phyloP scores from a whole-genome alignment of 345 rosid genomes.

The Eucalyptus grandis region DNA sequence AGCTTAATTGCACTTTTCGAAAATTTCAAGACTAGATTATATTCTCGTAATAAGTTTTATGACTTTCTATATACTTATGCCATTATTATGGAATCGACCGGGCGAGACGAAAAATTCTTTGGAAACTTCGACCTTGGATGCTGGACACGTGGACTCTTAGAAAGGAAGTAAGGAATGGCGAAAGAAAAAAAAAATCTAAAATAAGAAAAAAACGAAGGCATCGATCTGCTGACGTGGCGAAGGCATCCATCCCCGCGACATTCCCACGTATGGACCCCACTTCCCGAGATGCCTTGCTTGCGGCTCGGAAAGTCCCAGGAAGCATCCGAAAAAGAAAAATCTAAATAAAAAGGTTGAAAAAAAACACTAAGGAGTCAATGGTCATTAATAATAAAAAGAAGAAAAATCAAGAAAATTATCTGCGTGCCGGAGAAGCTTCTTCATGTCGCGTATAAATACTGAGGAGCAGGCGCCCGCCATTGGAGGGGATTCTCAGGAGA shows the following conservation, averaged over 20 bases:
- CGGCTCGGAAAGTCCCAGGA: too few relatives aligned
- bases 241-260: background rate
- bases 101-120: background rate
- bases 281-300: background rate
- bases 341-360: background rate
- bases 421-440: background rate
- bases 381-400: too few relatives aligned
- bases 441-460: background rate
- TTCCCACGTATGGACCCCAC: background rate
- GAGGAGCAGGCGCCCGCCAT: background rate
- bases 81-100: background rate
- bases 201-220: background rate
- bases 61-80: too few relatives aligned
- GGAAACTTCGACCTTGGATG: background rate
- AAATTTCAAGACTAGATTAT: too few relatives aligned
- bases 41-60: rapidly evolving
- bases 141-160: background rate
- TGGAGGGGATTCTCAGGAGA: background rate
- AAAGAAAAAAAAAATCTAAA: background rate
- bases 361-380: background rate
- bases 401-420: background rate
- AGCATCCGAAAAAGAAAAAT: background rate
- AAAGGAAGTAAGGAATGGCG: background rate
- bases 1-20: too few relatives aligned
- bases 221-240: background rate